Conservation (phyloP, 441 rosid genomes). For the Macaranga tanarius region DNA sequence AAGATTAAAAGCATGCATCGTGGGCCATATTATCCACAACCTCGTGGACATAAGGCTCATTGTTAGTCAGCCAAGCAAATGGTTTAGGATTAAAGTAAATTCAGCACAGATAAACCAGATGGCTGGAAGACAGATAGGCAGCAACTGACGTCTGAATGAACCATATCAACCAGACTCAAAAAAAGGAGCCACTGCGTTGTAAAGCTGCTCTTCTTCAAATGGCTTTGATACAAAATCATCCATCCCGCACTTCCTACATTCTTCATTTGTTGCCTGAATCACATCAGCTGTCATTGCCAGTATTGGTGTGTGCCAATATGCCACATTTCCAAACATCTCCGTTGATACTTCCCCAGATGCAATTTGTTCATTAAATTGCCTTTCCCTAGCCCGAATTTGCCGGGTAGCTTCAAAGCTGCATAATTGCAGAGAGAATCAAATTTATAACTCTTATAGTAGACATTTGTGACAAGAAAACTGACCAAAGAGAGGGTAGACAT, state of each 20-base stretch:
- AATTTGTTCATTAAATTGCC: conserved; percentile 51
- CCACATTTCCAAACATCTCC: conserved; percentile 41
- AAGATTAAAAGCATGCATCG: conserved; percentile 8
- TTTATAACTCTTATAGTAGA: neutral
- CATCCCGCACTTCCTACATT: conserved; percentile 84
- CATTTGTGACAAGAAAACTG: neutral
- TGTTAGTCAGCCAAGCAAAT: conserved; percentile 21
- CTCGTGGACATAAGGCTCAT: conserved; percentile 14
- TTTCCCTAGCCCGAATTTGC: conserved; percentile 62
- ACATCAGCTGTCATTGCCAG: conserved; percentile 98
- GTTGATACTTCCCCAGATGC: conserved; percentile 46
- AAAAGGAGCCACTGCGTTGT: conserved; percentile 72
- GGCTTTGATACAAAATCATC: conserved; percentile 89
- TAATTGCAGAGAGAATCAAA: conserved; percentile 12
- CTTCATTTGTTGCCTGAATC: conserved; percentile 73
- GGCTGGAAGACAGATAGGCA: conserved; percentile 17
- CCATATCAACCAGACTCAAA: conserved; percentile 46
- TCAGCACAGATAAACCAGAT: conserved; percentile 21
- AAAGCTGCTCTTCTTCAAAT: conserved; percentile 82
- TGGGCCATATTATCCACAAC: neutral
- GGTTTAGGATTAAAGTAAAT: conserved; percentile 24
- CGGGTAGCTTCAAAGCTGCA: conserved; percentile 85
- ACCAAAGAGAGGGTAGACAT: neutral
- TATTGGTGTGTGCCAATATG: conserved; percentile 73
- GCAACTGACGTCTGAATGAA: conserved; percentile 13